Evolutionary conservation across 1,284 basidiomycete genomes (phyloP), one percentile per base, ranked within the genome.

Genomic region (Fistulinella cinereoalba): DNA sequence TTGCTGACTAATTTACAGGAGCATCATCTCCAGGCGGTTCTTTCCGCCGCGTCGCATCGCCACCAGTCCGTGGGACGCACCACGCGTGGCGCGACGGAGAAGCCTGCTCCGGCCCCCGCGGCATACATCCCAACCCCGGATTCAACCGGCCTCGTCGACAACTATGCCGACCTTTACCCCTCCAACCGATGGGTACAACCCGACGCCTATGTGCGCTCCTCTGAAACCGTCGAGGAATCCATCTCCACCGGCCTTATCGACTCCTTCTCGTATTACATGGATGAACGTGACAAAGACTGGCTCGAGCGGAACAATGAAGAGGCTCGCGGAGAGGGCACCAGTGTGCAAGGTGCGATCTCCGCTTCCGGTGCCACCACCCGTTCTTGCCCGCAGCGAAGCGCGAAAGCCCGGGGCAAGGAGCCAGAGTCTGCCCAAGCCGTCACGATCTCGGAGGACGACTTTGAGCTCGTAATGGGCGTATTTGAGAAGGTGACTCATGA

Each of bases 251-350:
- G 79, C 16, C 76, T 90, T 51, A 69, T 77, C 28, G 75, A 80
- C 56, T 84, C 82, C 1, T 91, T 86, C 62, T 81, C 84, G 5
- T 98, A 99, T 66, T 90, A 85, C 57, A 89, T 98, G 86, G 97
- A 99, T 62, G 97, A 99, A 66, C 88, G 92, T 31, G 97, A 99
- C 70, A 83, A 88, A 57, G 87, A 89, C 47, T 99, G 96, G 95
- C 79, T 99, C 31, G 85, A 89, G 53, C 87, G 84, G 66, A 92
- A 92, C 65, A 98, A 98, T 58, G 86, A 89, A 56, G 83, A 89
- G 54, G 88, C 89, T 2, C 81, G 89, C 40, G 89, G 92, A 16
- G 92, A 93, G 62, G 88, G 92, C 13, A 85, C 87, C 2, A 85
- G 86, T 50, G 77, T 80, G 0, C 83, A 89, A 56, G 83, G 85